Evolutionary conservation across 352 stramenopile genomes (phyloP).

Genomic region (Pythium aristosporum): DNA sequence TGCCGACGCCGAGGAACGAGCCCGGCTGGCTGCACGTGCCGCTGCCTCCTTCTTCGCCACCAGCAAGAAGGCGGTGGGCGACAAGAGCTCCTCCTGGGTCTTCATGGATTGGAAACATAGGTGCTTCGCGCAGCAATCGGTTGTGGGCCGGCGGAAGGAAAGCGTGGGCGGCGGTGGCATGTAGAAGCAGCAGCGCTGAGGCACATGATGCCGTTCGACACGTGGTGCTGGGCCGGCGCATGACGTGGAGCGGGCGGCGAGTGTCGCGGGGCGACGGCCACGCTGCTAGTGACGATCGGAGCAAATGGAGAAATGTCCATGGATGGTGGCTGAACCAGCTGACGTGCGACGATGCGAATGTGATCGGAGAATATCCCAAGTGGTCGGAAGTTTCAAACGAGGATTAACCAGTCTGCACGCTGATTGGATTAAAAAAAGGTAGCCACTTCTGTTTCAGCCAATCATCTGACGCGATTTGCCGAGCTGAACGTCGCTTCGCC

Average conservation of each 20-base stretch:
- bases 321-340: neutral
- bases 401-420: neutral
- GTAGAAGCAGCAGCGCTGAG: neutral
- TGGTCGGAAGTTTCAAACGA: neutral
- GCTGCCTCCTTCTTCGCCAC: neutral
- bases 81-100: neutral
- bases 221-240: neutral
- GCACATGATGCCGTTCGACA: neutral
- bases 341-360: neutral
- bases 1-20: constrained; percentile 82
- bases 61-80: neutral
- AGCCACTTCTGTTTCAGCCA: constrained; percentile 11
- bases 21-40: constrained; percentile 42
- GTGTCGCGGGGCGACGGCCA: neutral
- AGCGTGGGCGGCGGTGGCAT: neutral
- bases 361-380: neutral
- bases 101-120: neutral
- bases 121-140: neutral
- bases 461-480: neutral
- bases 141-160: neutral
- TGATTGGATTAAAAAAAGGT: constrained; percentile 3
- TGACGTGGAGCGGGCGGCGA: neutral
- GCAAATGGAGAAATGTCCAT: constrained; percentile 8
- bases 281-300: neutral
- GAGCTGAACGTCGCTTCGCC: neutral